phyloP scores from a whole-genome alignment of 352 stramenopile species.

The Lagenidium giganteum region DNA sequence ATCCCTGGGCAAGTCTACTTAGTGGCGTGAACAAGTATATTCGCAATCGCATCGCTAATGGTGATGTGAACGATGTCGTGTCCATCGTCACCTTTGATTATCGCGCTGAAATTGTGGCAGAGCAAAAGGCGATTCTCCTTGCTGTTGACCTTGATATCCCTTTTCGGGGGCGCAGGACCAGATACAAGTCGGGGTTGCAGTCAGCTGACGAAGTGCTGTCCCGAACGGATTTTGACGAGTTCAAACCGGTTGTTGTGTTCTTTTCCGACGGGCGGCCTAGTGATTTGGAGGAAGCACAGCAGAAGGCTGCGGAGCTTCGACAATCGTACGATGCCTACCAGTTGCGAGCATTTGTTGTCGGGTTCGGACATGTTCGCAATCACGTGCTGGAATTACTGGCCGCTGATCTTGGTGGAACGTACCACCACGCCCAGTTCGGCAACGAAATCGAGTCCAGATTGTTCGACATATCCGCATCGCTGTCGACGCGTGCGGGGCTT shows the following conservation, averaged over 20 bases:
- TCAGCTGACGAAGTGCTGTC: constrained; percentile 31
- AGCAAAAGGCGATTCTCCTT: constrained; percentile 8
- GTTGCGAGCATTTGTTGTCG: constrained; percentile 27
- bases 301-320: constrained; percentile 21
- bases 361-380: constrained; percentile 25
- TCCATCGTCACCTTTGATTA: constrained; percentile 35
- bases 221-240: constrained; percentile 18
- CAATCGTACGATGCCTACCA: constrained; percentile 17
- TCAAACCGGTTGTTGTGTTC: constrained; percentile 36
- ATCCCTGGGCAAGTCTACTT: constrained; percentile 20
- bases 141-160: constrained; percentile 3
- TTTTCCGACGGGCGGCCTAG: constrained; percentile 38
- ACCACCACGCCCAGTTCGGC: constrained; percentile 24
- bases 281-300: constrained; percentile 21
- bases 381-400: constrained; percentile 22
- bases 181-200: constrained; percentile 25
- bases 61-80: constrained; percentile 23
- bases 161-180: constrained; percentile 25
- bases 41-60: constrained; percentile 18
- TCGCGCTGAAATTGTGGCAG: constrained; percentile 20
- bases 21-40: constrained; percentile 24
- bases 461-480: too few species aligned
- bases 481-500: too few species aligned
- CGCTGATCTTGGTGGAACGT: constrained; percentile 19
- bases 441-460: too few species aligned